Conservation (phyloP, 2,329 filamentous ascomycete genomes). For the Alternaria incomplexa region DNA sequence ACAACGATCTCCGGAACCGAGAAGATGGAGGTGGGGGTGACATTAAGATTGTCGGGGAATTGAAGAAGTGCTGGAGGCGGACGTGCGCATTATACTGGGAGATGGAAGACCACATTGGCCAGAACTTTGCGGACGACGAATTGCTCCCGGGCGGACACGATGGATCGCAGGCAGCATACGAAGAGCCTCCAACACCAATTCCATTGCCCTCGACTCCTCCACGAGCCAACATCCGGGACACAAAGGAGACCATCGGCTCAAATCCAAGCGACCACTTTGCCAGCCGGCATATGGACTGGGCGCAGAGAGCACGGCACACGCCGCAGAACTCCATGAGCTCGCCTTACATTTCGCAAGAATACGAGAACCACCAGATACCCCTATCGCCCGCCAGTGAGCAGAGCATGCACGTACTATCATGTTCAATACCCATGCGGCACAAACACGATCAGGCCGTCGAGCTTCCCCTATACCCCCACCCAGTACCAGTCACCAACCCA, state of each 20-base stretch:
- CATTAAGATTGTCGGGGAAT: constrained; percentile 86
- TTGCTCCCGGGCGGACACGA: constrained; percentile 78
- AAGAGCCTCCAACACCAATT: constrained; percentile 22
- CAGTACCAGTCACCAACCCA: constrained; percentile 42
- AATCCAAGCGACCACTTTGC: constrained; percentile 49
- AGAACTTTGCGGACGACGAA: constrained; percentile 66
- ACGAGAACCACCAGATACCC: constrained; percentile 43
- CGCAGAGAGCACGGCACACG: constrained; percentile 42
- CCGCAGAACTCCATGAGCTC: constrained; percentile 47
- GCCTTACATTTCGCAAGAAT: constrained; percentile 43
- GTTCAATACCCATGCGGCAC: constrained; percentile 61
- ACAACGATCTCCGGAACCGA: constrained; percentile 58
- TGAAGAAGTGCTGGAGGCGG: constrained; percentile 97
- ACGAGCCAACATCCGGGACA: constrained; percentile 29
- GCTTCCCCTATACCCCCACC: constrained; percentile 47
- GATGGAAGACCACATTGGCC: constrained; percentile 66
- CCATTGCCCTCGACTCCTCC: constrained; percentile 33
- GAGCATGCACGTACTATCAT: constrained; percentile 65
- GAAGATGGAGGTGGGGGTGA: constrained; percentile 64
- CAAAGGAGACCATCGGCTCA: constrained; percentile 43
- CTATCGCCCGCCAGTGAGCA: constrained; percentile 55
- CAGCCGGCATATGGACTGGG: constrained; percentile 48
- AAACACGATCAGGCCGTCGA: constrained; percentile 48
- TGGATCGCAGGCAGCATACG: constrained; percentile 42
- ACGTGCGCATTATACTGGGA: constrained; percentile 93